Evolutionary conservation across 148 eudicot species (phyloP), one percentile per base, ranked within the genome.

Genomic region (Rhododendron simsii): DNA sequence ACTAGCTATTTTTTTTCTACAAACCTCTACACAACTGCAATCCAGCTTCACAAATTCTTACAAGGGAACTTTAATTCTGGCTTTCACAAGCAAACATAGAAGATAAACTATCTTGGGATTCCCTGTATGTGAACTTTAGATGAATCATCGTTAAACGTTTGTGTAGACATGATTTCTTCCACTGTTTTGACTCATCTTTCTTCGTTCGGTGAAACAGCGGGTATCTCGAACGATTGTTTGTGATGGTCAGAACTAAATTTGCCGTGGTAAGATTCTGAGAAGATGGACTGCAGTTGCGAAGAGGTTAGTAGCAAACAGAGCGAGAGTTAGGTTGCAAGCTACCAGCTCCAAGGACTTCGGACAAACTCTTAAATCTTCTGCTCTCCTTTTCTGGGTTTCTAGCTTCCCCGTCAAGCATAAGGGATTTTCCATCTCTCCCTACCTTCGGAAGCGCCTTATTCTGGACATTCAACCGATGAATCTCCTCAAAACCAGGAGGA

Each of bases 401-500:
- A 65, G 51, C 84, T 59, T 51, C 26, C 37, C 21, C 59, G 26
- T 47, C 37, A 28, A 48, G 59, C 81, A 11, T 23, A n/a, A 47
- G 57, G n/a, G 53, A 23, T 57, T 82, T 82, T 63, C 44, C 76
- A 74, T 35, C 84, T 41, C 10, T n/a, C 28, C 3, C 78, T 30
- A 33, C 45, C 23, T 30, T n/a, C 1, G 35, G 14, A 80, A 5
- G 3, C 30, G 23, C 23, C 18, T 14, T 13, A 48, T 50, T 30
- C 21, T 50, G 41, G 39, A 81, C n/a, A 28, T 51, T 86, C 81
- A 55, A 51, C 85, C 5, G 7, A 13, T 41, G 77, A 6, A 21
- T 57, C 81, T 71, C 76, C 75, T 75, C 88, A 9, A 86, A 86
- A 57, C 88, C 88, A 15, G 88, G 88, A 53, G 88, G 88, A 74